Evolutionary conservation across 176 grass and related monocot genomes (phyloP).

Genomic region (Lolium perenne): DNA sequence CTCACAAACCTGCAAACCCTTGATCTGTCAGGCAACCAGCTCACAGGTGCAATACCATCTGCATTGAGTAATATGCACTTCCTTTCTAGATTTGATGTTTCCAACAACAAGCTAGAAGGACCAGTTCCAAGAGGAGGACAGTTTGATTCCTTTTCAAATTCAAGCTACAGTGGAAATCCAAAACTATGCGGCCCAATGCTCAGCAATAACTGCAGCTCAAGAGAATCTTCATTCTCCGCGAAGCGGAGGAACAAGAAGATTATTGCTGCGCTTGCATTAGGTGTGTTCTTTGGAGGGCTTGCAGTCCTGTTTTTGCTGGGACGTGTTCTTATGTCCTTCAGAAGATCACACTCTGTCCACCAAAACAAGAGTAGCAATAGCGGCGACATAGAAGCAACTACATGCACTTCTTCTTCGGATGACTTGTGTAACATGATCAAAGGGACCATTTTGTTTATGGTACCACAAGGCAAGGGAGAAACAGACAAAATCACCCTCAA

Average conservation of each 20-base stretch:
- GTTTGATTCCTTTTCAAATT: constrained; percentile 65
- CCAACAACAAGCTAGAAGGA: constrained; percentile 71
- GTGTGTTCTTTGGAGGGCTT: constrained; percentile 68
- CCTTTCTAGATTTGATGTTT: constrained; percentile 71
- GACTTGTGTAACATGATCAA: constrained; percentile 46
- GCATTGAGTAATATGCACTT: constrained; percentile 57
- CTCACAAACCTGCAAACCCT: constrained; percentile 62
- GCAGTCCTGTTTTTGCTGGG: constrained; percentile 58
- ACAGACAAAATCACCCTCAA: constrained; percentile 55
- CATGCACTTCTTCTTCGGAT: constrained; percentile 58
- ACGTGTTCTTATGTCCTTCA: constrained; percentile 49
- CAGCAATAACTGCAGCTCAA: constrained; percentile 17
- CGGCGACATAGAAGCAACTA: constrained; percentile 51
- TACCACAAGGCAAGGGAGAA: constrained; percentile 59
- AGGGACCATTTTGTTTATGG: constrained; percentile 63
- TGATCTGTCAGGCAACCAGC: constrained; percentile 61
- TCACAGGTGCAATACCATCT: constrained; percentile 63
- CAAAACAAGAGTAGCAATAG: constrained; percentile 45
- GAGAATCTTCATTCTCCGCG: background rate
- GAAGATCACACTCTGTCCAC: constrained; percentile 42
- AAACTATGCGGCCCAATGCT: constrained; percentile 64
- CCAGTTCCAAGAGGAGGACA: constrained; percentile 59
- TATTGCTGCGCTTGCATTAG: constrained; percentile 54
- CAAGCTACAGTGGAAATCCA: constrained; percentile 72
- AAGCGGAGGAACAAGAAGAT: constrained; percentile 49